Evolutionary conservation across 164 flowering plant genomes (phyloP).

Genomic region (Magnolia changhungtana): DNA sequence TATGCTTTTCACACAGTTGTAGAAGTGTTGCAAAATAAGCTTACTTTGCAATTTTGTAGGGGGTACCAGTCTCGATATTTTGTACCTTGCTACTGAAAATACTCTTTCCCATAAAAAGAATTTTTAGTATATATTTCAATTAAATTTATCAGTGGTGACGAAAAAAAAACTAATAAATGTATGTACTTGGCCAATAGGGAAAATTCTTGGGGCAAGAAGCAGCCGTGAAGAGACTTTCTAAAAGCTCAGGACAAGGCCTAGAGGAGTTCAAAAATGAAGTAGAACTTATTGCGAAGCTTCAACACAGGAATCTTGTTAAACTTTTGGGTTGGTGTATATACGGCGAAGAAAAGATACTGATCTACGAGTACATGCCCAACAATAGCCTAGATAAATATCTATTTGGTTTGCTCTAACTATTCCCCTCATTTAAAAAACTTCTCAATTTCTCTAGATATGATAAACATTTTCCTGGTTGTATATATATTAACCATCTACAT

Average conservation of each 20-base stretch:
- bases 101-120: no score
- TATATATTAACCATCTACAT: neutral
- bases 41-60: no score
- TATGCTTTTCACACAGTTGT: no score
- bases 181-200: no score
- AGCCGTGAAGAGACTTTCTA: constrained; percentile 41
- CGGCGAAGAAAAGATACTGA: constrained; percentile 32
- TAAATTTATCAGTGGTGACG: no score
- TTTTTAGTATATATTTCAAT: no score
- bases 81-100: no score
- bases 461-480: neutral
- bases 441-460: no score
- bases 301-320: constrained; percentile 40
- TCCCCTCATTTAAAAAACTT: neutral
- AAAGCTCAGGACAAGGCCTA: constrained; percentile 31
- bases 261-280: constrained; percentile 39
- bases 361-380: constrained; percentile 39
- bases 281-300: constrained; percentile 36
- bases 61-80: no score
- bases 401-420: constrained; percentile 20
- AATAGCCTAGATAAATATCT: constrained; percentile 28
- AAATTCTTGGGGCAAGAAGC: constrained; percentile 27
- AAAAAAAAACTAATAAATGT: no score
- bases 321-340: constrained; percentile 37
- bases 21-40: no score